Base-by-base conservation (phyloP, 805 yeast genomes). In the Pichia pseudocactophila region DNA sequence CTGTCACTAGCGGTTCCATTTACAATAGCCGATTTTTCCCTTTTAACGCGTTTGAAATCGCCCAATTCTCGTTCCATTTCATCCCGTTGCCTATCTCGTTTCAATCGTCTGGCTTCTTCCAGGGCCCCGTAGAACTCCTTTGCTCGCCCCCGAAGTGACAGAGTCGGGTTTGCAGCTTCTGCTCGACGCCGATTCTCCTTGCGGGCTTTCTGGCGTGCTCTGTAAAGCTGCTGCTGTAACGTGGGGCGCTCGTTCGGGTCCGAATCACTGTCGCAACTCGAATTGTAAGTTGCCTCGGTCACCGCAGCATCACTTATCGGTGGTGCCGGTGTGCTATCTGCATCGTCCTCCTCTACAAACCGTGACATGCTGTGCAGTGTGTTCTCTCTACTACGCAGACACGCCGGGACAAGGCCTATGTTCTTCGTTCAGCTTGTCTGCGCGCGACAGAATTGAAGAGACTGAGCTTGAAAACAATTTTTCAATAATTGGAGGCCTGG, bases 151-250 rank as follows among this genome's bases (percentile, higher is more conserved):
- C 40, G 32, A 53, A 31, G 25, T 54, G 54, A 13, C 45, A 50
- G 13, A 35, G 34, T 20, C 40, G 40, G 16, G 53, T 43, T 15
- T 51, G 36, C 51, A 7, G 50, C 57, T 20, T 54, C 50, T 12
- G 53, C 55, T 7, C 15, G 31, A n/a, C 31, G 31, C 11, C 31
- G 6, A 11, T 10, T 28, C 11, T 28, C 31, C 31, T 13, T 5
- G 11, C 31, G 31, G 6, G 13, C 15, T 6, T 12, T 12, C 31
- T 28, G 31, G 6, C 31, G 13, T 28, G 31, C 15, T 12, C 12
- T 11, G 15, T 28, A 28, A 11, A 28, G 31, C 31, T 28, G 31
- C 31, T 28, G 31, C 11, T 28, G 31, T 12, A 28, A n/a, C 15
- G 31, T 28, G 25, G 25, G 25, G 25, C 25, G 25, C 8, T 22